Conservation (phyloP, 495 filamentous ascomycete genomes). For the Neurospora discreta region DNA sequence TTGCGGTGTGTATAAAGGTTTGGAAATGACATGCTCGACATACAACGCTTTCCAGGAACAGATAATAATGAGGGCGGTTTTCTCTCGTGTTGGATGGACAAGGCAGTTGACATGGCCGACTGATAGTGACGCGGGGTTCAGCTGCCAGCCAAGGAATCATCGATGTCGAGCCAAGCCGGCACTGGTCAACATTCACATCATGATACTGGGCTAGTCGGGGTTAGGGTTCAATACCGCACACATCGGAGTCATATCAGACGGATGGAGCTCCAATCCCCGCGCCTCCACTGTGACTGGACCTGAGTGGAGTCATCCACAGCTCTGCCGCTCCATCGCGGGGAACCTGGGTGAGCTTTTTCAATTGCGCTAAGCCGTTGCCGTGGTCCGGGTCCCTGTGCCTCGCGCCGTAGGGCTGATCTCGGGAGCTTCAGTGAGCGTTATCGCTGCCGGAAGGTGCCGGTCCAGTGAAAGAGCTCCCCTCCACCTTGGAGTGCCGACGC, state of each 20-base stretch:
- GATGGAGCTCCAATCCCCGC: neutral
- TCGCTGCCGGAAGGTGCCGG: neutral
- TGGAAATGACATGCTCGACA: conserved; percentile 40
- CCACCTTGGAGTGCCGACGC: neutral
- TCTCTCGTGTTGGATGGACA: neutral
- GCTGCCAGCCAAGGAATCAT: neutral
- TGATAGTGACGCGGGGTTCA: neutral
- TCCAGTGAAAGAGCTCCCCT: neutral
- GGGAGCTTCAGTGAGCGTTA: neutral
- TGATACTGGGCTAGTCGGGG: neutral
- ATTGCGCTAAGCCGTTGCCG: neutral
- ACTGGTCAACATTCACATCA: neutral
- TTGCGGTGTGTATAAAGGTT: conserved; percentile 82
- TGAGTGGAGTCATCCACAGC: neutral
- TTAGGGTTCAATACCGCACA: neutral
- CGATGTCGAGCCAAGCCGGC: neutral
- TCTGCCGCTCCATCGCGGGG: neutral
- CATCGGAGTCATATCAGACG: too few species aligned
- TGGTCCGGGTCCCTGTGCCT: neutral
- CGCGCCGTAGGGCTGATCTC: neutral
- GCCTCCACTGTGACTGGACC: neutral
- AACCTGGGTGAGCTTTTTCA: neutral
- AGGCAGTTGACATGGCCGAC: neutral
- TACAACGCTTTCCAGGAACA: neutral
- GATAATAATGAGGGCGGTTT: neutral